Evolutionary conservation across 2,329 filamentous ascomycete genomes (phyloP).

Genomic region (Beauveria pseudobassiana): DNA sequence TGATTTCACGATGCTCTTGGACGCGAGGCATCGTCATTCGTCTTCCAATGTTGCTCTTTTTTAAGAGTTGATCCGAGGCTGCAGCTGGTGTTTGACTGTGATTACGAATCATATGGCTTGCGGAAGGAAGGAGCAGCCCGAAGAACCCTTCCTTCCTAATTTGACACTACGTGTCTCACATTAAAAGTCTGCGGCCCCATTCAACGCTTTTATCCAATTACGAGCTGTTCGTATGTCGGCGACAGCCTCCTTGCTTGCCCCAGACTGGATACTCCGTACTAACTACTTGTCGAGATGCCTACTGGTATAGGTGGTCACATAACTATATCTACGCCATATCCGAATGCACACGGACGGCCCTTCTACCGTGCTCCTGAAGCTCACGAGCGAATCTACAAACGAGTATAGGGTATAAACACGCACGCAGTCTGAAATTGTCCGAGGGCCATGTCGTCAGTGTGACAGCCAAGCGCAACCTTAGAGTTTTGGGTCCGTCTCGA

Average conservation of each 20-base stretch:
- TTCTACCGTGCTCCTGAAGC: too few relatives aligned
- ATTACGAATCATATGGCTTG: background rate
- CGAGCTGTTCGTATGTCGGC: too few relatives aligned
- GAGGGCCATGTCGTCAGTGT: background rate
- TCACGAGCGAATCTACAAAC: background rate
- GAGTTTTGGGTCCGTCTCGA: background rate
- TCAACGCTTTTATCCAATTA: too few relatives aligned
- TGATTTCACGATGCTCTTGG: background rate
- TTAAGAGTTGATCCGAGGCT: background rate
- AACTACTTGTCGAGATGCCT: too few relatives aligned
- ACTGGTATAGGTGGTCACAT: too few relatives aligned
- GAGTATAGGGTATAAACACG: background rate
- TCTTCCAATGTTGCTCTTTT: background rate
- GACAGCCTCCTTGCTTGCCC: too few relatives aligned
- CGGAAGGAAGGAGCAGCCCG: background rate
- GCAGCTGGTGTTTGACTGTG: background rate
- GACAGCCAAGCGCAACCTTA: background rate
- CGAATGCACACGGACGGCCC: too few relatives aligned
- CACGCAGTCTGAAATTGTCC: background rate
- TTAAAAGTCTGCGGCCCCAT: background rate
- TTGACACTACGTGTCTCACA: conserved; percentile 1
- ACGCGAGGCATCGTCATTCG: background rate
- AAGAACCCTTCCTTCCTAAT: background rate
- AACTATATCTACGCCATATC: too few relatives aligned
- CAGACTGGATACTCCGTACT: too few relatives aligned